Base-by-base conservation (phyloP, 2,329 filamentous ascomycete genomes). In the Pestalotiopsis sp. region DNA sequence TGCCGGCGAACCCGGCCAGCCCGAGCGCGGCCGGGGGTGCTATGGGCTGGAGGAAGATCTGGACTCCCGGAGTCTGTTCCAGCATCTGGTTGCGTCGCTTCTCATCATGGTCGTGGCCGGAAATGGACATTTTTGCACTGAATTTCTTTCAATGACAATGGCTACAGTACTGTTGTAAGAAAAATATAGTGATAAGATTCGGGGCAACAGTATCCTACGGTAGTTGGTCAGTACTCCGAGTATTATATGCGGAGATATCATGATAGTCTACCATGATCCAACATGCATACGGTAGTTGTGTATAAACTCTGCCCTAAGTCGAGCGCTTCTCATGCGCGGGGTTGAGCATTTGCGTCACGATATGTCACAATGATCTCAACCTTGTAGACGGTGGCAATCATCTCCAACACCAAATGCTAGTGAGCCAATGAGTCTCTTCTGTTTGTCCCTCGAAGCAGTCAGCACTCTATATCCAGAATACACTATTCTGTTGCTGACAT, bases 21-120 rank as follows among this genome's bases (percentile, higher is more conserved):
- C 75, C 75, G 4, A 77, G 66, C 1, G 75, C 76, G 4, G 73
- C 75, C 5, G 76, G 75, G 12, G 76, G 73, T n/a, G 75, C 76
- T 63, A 77, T 76, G 4, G 76, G 75, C 40, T 67, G 70, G 2
- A 78, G 70, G 68, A 73, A 74, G 59, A 76, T 77, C 40, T 68
- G 70, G 3, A 77, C 68, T 20, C 72, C 69, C 5, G 75, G 52
- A 2, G 65, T 67, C 31, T 70, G 68, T 7, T 66, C 27, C 36
- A 60, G 38, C 56, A 31, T 60, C 56, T 58, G 49, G 3, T 12
- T 7, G 25, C 65, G 57, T 36, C 57, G 57, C 56, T 66, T 66
- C 65, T 66, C 65, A 23, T 66, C 65, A 25, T 66, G 49, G 2
- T 45, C 20, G 13, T 40, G 57, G 7, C 49, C 45, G 20, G 31